These are phyloP conservation scores for Astraeus odoratus DNA, from an alignment of 768 basidiomycete genomes.

Conservation along the genomic window DNA sequence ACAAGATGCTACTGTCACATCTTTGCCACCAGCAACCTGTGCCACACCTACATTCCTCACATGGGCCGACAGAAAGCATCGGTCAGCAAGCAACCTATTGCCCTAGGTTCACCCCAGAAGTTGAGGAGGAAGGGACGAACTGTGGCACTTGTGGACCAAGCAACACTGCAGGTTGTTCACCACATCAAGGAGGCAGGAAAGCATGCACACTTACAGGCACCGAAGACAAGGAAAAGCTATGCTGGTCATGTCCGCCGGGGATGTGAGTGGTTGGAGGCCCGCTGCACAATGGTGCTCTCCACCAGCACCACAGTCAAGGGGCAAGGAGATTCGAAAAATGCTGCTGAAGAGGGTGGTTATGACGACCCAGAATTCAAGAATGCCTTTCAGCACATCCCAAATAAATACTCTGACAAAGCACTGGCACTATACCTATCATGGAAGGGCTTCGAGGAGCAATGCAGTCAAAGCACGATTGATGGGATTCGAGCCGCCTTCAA, in stretches of 20 bases:
- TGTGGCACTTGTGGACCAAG: not conserved
- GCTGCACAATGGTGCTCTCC: not conserved
- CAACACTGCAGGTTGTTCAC: not conserved
- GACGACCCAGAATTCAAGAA: not conserved
- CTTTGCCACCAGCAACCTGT: too few species aligned
- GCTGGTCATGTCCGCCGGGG: not conserved
- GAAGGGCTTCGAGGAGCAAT: conserved; percentile 1
- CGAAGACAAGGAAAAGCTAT: not conserved
- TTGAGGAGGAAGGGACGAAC: too few species aligned
- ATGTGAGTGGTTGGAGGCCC: not conserved
- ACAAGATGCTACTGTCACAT: too few species aligned
- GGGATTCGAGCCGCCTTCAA: not conserved
- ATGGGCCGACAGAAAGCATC: too few species aligned
- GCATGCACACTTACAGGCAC: not conserved
- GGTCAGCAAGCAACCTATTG: not conserved
- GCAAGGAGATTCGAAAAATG: not conserved
- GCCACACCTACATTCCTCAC: too few species aligned
- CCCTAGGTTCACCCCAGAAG: not conserved
- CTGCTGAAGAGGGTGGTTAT: not conserved
- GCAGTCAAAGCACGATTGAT: conserved; percentile 1
- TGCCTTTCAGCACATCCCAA: not conserved
- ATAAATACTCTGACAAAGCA: not conserved
- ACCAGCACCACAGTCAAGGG: too few species aligned
- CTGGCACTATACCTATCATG: conserved; percentile 1
- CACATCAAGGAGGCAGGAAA: not conserved